Conservation (phyloP, 768 basidiomycete genomes). For the Pseudohyphozyma bogoriensis region DNA sequence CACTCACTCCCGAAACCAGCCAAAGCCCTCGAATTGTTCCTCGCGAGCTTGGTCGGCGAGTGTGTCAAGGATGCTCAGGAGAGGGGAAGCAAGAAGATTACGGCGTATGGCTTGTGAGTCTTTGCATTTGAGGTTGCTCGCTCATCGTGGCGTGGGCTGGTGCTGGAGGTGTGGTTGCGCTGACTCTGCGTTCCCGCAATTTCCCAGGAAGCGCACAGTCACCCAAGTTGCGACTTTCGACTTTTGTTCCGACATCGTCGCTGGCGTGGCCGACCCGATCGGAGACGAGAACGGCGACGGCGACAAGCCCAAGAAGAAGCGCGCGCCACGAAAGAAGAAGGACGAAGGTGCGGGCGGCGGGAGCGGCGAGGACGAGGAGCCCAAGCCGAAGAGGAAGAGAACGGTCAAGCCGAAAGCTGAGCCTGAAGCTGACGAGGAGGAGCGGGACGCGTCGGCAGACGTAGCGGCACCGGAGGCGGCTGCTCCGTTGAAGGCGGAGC, state of each 20-base stretch:
- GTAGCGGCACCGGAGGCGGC: too few relatives aligned
- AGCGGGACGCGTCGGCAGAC: too few relatives aligned
- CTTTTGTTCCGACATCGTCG: constrained; percentile 86
- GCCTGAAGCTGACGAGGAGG: neutral
- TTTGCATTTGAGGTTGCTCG: neutral
- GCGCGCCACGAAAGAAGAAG: constrained; percentile 11
- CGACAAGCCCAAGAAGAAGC: constrained; percentile 23
- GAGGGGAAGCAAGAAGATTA: constrained; percentile 76
- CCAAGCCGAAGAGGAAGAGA: neutral
- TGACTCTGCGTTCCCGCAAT: neutral
- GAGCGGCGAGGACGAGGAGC: constrained; percentile 6
- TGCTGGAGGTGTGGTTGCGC: too few relatives aligned
- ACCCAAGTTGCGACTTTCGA: constrained; percentile 80
- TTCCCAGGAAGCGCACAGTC: constrained; percentile 85
- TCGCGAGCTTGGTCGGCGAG: constrained; percentile 71
- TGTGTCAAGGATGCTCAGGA: constrained; percentile 66
- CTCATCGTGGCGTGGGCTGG: neutral
- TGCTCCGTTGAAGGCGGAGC: too few relatives aligned
- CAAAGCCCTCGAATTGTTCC: constrained; percentile 86
- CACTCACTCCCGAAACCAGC: constrained; percentile 45
- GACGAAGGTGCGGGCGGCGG: constrained; percentile 20
- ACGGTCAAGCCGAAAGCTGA: neutral
- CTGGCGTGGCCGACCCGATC: constrained; percentile 74
- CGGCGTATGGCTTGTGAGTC: constrained; percentile 84
- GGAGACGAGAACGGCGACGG: constrained; percentile 47